These are phyloP conservation scores for Guadua angustifolia DNA, from an alignment of 176 grass and related monocot genomes.

Conservation along the genomic window DNA sequence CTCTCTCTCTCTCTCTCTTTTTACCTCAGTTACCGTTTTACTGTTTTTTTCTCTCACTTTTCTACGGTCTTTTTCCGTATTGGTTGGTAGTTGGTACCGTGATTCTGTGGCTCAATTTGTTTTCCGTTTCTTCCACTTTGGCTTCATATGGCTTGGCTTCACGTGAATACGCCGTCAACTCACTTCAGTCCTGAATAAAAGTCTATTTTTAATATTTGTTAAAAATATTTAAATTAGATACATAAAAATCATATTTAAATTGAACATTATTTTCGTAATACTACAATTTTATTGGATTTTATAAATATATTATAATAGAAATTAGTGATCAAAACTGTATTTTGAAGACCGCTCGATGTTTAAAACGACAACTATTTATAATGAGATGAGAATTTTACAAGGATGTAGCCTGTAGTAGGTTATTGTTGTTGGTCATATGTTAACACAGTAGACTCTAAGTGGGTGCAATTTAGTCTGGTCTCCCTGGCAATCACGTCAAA, in stretches of 20 bases:
- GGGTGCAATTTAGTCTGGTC: not conserved
- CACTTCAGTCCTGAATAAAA: no score
- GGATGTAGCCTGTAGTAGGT: not conserved
- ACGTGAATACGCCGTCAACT: not conserved
- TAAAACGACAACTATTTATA: no score
- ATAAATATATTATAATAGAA: no score
- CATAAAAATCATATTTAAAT: no score
- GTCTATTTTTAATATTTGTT: no score
- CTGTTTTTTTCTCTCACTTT: not conserved
- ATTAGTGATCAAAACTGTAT: no score
- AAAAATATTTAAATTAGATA: no score
- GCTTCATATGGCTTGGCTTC: not conserved
- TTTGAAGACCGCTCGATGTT: no score
- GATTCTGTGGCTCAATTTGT: not conserved
- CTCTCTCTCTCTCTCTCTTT: not conserved
- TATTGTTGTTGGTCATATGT: not conserved
- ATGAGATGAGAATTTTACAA: not conserved
- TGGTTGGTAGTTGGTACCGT: constrained; percentile 9
- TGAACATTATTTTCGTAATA: no score
- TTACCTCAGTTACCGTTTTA: not conserved
- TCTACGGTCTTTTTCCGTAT: not conserved
- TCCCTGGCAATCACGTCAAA: not conserved
- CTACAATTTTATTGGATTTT: no score
- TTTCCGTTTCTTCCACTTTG: not conserved
- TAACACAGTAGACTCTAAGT: not conserved